Base-by-base conservation (phyloP, 108 stramenopile genomes). In the Nannochloropsis salina region DNA sequence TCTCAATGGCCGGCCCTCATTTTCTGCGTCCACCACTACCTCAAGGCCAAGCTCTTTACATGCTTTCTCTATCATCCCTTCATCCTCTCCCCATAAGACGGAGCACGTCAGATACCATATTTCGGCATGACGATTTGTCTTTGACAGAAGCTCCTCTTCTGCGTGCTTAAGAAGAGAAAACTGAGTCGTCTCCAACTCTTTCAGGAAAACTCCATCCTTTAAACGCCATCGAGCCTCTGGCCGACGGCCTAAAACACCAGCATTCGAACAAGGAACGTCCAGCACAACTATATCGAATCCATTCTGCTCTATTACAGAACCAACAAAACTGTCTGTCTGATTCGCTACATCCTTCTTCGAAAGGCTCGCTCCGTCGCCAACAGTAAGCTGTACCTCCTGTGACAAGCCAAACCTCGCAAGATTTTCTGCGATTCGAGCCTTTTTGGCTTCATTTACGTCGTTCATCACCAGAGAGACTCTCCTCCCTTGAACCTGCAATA, bases 31-130 rank as follows among this genome's bases (percentile, higher is more conserved):
- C 15, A 74, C 6, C n/a, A 74, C 61, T n/a, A 74, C 61, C 61
- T 74, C 61, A 15, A 74, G n/a, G 15, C 61, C 61, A 15, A 74
- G n/a, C 61, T 74, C 61, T 2, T n/a, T 15, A 74, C 61, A 74
- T 2, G 61, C 61, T n/a, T n/a, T 15, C 61, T 74, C 61, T 8
- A 74, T 2, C 61, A 74, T 74, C 61, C 61, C 61, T n/a, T 74
- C 61, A 0, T 74, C 61, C 61, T 74, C 61, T n/a, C 61, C 61
- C 61, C n/a, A n/a, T n/a, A 74, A 74, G n/a, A 74, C 3, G 4
- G 61, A 74, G 61, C 61, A 74, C 61, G 61, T 74, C 61, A 74
- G 15, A 74, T 74, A 74, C 61, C 61, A 74, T 74, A 74, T 74
- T 6, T 74, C 61, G 3, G 20, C 61, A 15, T n/a, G 61, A 4